Base-by-base conservation (phyloP, 2,329 filamentous ascomycete genomes). In the Bipolaris gigantea region DNA sequence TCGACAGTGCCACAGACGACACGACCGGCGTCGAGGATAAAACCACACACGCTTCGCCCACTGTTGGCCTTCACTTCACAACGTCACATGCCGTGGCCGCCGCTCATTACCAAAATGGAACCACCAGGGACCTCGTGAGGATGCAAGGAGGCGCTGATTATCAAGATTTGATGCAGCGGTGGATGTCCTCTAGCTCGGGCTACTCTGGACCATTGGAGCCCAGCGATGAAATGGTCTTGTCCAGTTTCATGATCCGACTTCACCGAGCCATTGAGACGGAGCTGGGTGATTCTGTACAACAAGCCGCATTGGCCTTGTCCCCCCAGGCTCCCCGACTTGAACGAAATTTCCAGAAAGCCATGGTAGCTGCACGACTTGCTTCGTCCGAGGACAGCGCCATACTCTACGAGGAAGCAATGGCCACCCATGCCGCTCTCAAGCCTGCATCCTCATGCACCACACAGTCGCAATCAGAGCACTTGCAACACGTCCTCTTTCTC, bases 11-110 rank as follows among this genome's bases (percentile, higher is more conserved):
- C 30, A 32, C 25, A 11, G 11, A 48, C 23, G 16, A 49, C n/a
- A 39, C 27, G 15, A n/a, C 39, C 18, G 23, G 3, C 27, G 15
- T 15, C 30, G 36, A 54, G 45, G 19, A 18, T 11, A 15, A 32
- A 4, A 41, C 16, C 40, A 59, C n/a, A 43, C 40, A 57, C 23
- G 19, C 25, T 33, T 35, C 46, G 11, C 57, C 61, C 9, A 61
- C 49, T 23, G 57, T 70, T 40, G 67, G 67, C 10, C 50, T 70
- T 15, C 67, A 70, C 44, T 69, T 70, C 21, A 66, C 67, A 11
- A 65, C 60, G 2, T 66, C 63, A 34, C 63, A 68, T 48, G 66
- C 66, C 19, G 54, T 59, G 34, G 65, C 64, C 27, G 61, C 66
- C 19, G 60, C 62, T 8, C 54, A 60, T n/a, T 66, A 66, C 46